A percentile compares a stretch with the other conserved stretches of the same genome.
Evolutionary conservation across 2,329 filamentous ascomycete genomes (phyloP).

Genomic region (Colletotrichum scovillei): DNA sequence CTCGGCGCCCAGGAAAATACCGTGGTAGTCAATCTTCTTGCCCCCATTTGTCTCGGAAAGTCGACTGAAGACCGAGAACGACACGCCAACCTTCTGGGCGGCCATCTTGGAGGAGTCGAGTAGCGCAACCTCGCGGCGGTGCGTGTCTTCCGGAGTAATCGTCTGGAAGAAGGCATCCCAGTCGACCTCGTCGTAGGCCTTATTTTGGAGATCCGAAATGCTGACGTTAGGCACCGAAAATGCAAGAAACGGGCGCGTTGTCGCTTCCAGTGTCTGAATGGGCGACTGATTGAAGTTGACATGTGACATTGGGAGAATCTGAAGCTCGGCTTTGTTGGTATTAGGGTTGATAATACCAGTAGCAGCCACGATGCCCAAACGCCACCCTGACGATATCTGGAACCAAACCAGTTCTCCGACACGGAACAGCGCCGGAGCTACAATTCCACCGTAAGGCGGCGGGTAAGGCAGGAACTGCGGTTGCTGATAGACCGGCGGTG

Average conservation of each 20-base stretch:
- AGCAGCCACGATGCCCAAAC: slow-evolving; percentile 57
- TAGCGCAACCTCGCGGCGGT: slow-evolving; percentile 53
- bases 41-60: slow-evolving; percentile 44
- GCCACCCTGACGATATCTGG: slow-evolving; percentile 58
- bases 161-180: slow-evolving; percentile 51
- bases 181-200: slow-evolving; percentile 53
- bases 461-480: slow-evolving; percentile 31
- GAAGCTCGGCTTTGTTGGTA: slow-evolving; percentile 20
- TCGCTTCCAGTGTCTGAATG: slow-evolving; percentile 52
- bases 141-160: slow-evolving; percentile 48
- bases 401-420: slow-evolving; percentile 64
- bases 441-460: slow-evolving; percentile 24
- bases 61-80: slow-evolving; percentile 60
- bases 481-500: slow-evolving; percentile 24
- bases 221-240: slow-evolving; percentile 60
- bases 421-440: slow-evolving; percentile 53
- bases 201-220: slow-evolving; percentile 51
- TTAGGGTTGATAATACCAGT: slow-evolving; percentile 43
- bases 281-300: slow-evolving; percentile 48
- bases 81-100: slow-evolving; percentile 59
- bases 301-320: slow-evolving; percentile 55
- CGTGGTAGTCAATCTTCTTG: slow-evolving; percentile 53
- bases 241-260: slow-evolving; percentile 62
- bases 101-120: slow-evolving; percentile 65
- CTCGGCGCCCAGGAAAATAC: slow-evolving; percentile 63